Evolutionary conservation across 306 rosid genomes (phyloP).

Genomic region (Cotoneaster glaucophyllus): DNA sequence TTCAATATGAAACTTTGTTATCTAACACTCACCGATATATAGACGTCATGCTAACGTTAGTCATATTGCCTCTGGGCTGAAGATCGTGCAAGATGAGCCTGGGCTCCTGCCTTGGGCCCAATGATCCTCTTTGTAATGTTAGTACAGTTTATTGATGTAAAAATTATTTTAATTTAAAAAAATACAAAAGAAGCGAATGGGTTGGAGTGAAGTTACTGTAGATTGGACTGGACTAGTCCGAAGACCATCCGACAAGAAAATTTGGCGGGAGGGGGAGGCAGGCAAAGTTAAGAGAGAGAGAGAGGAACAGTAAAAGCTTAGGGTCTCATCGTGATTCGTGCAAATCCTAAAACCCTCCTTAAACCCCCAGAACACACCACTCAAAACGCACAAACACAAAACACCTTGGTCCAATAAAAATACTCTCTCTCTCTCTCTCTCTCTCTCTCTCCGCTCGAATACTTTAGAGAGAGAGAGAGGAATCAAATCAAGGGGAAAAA

Average conservation of each 20-base stretch:
- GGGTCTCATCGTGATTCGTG: slow-evolving; percentile 22
- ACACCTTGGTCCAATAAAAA: background rate
- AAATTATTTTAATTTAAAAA: background rate
- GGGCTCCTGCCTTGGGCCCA: too few relatives aligned
- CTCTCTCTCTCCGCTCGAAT: too few relatives aligned
- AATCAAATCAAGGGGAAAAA: background rate
- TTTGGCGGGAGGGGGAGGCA: background rate
- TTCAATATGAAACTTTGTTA: too few relatives aligned
- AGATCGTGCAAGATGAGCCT: too few relatives aligned
- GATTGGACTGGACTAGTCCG: background rate
- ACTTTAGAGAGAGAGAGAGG: background rate
- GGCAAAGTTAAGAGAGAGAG: too few relatives aligned
- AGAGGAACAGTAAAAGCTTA: background rate
- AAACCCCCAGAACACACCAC: slow-evolving; percentile 9
- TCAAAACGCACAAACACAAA: background rate
- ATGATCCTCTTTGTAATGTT: too few relatives aligned
- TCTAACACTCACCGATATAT: too few relatives aligned
- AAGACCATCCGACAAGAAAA: background rate
- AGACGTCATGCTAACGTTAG: too few relatives aligned
- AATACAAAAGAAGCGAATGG: background rate
- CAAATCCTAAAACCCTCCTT: slow-evolving; percentile 17
- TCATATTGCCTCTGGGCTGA: too few relatives aligned
- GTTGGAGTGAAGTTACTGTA: background rate
- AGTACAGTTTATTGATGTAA: background rate
- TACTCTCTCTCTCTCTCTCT: background rate